These are phyloP conservation scores for Artemisia annua DNA, from an alignment of 129 eudicot species.

Conservation along the genomic window DNA sequence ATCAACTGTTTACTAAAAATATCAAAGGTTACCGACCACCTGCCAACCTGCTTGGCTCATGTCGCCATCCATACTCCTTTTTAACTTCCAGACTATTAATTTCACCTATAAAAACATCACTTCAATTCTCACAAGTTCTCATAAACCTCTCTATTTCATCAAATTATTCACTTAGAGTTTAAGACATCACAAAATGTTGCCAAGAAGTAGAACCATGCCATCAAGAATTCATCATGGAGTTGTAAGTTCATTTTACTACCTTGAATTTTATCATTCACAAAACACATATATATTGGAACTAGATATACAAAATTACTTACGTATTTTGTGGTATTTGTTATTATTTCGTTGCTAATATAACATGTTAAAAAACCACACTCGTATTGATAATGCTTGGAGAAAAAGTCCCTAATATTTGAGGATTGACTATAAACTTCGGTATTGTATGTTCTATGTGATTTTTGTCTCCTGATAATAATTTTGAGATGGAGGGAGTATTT, in stretches of 20 bases:
- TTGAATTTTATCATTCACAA: background rate
- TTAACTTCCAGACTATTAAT: background rate
- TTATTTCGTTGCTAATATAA: no score
- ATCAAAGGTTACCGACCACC: background rate
- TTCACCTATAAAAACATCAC: conserved; percentile 10
- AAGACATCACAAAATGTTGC: conserved; percentile 43
- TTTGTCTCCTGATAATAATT: no score
- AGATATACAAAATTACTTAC: background rate
- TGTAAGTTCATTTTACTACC: conserved; percentile 33
- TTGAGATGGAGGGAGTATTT: no score
- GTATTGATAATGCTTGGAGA: no score
- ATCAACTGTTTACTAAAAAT: background rate
- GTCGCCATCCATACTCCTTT: background rate
- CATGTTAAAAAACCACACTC: no score
- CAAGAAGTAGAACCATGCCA: conserved; percentile 72
- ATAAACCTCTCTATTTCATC: conserved; percentile 7
- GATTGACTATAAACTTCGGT: no score
- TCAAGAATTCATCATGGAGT: conserved; percentile 54
- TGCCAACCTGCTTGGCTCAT: conserved; percentile 11
- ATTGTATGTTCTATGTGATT: no score
- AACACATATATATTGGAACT: no score
- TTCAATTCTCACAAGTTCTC: background rate
- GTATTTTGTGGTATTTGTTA: background rate
- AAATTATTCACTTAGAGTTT: conserved; percentile 2
- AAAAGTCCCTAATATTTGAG: no score